Evolutionary conservation across 2,329 filamentous ascomycete species (phyloP), one percentile per base, ranked within the genome.

Genomic region (Orbilia blumenaviensis): DNA sequence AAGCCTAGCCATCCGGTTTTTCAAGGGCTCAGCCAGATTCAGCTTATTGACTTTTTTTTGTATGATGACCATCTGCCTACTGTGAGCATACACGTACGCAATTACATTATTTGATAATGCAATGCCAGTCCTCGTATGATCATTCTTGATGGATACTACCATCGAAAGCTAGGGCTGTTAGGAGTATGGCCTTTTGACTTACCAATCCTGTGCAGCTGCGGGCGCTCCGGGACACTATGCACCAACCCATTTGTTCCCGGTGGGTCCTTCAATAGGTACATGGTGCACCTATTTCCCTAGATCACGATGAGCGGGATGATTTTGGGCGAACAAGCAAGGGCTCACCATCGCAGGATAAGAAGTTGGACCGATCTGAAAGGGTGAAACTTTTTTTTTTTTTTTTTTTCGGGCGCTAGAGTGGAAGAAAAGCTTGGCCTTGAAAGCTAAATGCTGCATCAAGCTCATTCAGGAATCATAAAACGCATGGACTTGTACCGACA

Each of bases 391-490:
- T 38, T 25, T 41, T 50, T 48, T 41, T 61, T 75, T 56, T 44
- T 46, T 60, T 75, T 38, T 50, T 48, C 50, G 34, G 48, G 44
- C 71, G 44, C 50, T 66, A 63, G 46, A 54, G 56, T 66, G 62
- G 69, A 41, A 52, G 46, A 61, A 60, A 66, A 64, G 60, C 62
- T 74, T 74, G 62, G 64, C 58, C 42, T 48, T 50, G 63, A 34
- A 52, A 66, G n/a, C 14, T 50, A 42, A 76, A 38, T 42, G 5
- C 64, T 69, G 64, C 64, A 76, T 10, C 41, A 23, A 18, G 56
- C 72, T 61, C 38, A 32, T 60, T 69, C 29, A 52, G 64, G 64
- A 69, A 66, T 25, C 34, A 69, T 62, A 56, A 76, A 69, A 76
- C 48, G 72, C 63, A 75, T 60, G 38, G 48, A 42, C 67, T 14